Percentiles rank a stretch among this genome's conserved stretches.
Evolutionary conservation across 139 green algal species (phyloP).

Genomic region (Auxenochlorella pyrenoidosa): DNA sequence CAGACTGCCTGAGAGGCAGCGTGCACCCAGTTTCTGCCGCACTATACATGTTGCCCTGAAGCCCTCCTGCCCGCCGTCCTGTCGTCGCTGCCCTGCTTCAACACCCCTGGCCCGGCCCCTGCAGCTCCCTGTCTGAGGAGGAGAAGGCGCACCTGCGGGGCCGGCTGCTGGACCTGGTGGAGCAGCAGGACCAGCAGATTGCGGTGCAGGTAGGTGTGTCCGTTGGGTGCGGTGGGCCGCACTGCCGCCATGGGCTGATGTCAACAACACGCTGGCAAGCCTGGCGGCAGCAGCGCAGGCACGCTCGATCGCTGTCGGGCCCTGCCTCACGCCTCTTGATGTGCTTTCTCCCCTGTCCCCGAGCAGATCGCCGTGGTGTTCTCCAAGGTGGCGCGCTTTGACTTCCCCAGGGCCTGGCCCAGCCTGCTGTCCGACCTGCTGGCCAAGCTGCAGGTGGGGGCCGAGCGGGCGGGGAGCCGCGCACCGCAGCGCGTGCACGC

Average conservation of each 20-base stretch:
- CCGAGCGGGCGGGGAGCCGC: neutral
- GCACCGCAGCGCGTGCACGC: neutral
- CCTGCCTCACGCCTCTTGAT: no score
- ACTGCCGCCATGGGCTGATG: conserved; percentile 67
- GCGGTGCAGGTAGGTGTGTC: conserved; percentile 19
- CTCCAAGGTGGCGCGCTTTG: conserved; percentile 87
- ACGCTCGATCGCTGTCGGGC: neutral
- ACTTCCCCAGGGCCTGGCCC: conserved; percentile 91
- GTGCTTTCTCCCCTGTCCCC: no score
- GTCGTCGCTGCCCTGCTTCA: no score
- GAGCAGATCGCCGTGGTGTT: conserved; percentile 89
- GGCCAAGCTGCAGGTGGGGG: conserved; percentile 29
- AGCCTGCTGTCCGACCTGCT: conserved; percentile 82
- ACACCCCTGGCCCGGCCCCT: neutral
- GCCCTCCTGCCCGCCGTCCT: no score
- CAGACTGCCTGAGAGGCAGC: neutral
- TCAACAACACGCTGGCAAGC: no score
- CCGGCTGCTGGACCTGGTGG: conserved; percentile 74
- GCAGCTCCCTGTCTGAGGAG: conserved; percentile 73
- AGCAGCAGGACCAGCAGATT: conserved; percentile 83
- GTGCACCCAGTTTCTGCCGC: no score
- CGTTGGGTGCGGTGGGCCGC: neutral
- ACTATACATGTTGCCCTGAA: no score
- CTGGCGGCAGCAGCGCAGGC: no score
- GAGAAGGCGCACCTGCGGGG: conserved; percentile 85